Conservation (phyloP, 495 filamentous ascomycete genomes). For the Hypoxylon crocopeplum region DNA sequence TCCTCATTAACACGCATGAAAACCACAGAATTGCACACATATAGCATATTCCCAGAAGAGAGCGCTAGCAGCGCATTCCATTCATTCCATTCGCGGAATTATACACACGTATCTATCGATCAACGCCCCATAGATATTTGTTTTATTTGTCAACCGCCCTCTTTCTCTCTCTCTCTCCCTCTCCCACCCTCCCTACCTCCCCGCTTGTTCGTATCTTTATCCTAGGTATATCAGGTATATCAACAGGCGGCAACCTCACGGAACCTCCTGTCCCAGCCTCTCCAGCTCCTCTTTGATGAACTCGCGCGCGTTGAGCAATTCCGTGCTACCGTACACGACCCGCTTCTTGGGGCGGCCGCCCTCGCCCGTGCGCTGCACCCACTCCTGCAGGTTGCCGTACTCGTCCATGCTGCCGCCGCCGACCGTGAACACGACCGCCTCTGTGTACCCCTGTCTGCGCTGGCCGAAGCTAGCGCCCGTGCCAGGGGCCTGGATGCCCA, state of each 20-base stretch:
- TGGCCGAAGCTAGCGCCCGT: slow-evolving; percentile 92
- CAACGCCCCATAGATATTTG: too few species aligned
- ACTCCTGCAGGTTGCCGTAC: slow-evolving; percentile 97
- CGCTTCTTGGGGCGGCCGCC: slow-evolving; percentile 65
- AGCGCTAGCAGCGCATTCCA: too few species aligned
- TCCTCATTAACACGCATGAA: too few species aligned
- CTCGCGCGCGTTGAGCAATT: slow-evolving; percentile 86
- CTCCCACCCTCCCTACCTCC: too few species aligned
- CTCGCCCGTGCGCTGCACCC: slow-evolving; percentile 77
- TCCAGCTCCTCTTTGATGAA: slow-evolving; percentile 84
- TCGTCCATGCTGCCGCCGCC: slow-evolving; percentile 99
- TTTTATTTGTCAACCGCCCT: too few species aligned
- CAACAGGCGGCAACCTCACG: slow-evolving; percentile 21
- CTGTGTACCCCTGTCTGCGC: slow-evolving; percentile 88
- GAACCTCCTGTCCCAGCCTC: slow-evolving; percentile 68
- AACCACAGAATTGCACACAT: too few species aligned
- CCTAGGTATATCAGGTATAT: not conserved
- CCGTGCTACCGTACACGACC: slow-evolving; percentile 95
- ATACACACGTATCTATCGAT: too few species aligned
- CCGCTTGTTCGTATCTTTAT: too few species aligned
- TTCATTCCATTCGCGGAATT: too few species aligned
- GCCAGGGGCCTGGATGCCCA: slow-evolving; percentile 60
- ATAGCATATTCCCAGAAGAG: too few species aligned
- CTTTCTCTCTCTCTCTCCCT: too few species aligned
- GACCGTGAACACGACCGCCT: slow-evolving; percentile 96